Evolutionary conservation across 2,329 filamentous ascomycete species (phyloP), one percentile per base, ranked within the genome.

Genomic region (Fusarium sp.): DNA sequence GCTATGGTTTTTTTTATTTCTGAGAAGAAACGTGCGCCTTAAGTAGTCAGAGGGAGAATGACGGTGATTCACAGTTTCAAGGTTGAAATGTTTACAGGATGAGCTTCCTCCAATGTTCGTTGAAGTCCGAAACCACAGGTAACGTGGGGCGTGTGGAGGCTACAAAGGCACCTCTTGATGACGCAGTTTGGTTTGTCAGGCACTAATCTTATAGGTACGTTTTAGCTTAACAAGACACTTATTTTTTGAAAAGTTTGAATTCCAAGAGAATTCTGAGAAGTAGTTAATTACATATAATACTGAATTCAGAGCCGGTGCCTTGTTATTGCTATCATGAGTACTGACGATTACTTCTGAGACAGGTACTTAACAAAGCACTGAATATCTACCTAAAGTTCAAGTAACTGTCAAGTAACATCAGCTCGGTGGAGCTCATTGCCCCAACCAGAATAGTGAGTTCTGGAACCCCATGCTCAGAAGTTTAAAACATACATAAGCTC

Each of bases 131-230:
- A 64, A 57, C 61, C 67, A 52, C 60, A 36, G 33, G 50, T 64
- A 59, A 70, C 68, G 70, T 77, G 72, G 75, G 71, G 50, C 69
- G 46, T 57, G 62, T 68, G 59, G 68, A 46, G 69, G 65, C 65
- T 65, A 62, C 65, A 76, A 62, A 80, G 78, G 79, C 78, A 80
- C 75, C 78, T 79, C 70, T 76, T 56, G 76, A 80, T 80, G 78
- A 80, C 78, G 78, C 78, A 80, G 78, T 77, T 74, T 69, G 56
- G 78, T 74, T 72, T 75, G 60, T 38, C 63, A 68, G 62, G 63
- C 27, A 27, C 27, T 27, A 27, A 27, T 27, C 27, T 27, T 27
- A 27, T 27, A 27, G 27, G 27, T 27, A 27, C 25, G 25, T 25
- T 29, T 47, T 15, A 46, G 22, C 18, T 52, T 52, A 27, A 57